Base-by-base conservation (phyloP, 768 basidiomycete species). In the Clitopilus passeckerianus region DNA sequence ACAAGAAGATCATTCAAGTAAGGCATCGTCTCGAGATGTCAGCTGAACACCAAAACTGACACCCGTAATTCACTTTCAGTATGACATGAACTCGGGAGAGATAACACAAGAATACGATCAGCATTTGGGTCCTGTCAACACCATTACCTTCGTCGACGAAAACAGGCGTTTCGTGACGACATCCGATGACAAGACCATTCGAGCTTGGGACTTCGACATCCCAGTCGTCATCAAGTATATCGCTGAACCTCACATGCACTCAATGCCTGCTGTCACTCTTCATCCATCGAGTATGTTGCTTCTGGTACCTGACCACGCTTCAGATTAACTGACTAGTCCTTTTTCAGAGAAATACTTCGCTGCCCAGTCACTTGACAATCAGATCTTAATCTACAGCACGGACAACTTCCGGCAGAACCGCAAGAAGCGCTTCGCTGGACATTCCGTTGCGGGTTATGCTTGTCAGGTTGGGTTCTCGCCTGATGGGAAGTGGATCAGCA, bases 191-290 rank as follows among this genome's bases (percentile, higher is more conserved):
- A 98, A 98, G 77, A 97, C 95, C 1, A 97, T 99, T 63, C 88
- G 97, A 50, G 96, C 94, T 16, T 99, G 97, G 97, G 97, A 99
- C 72, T 98, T 90, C 72, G 97, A 99, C 74, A 98, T 99, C 63
- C 97, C 97, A 5, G 97, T 98, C 34, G 94, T 97, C 57, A 98
- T 99, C 80, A 99, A 99, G 74, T 97, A 98, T 72, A 98, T 98
- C 60, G 96, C 97, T 18, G 97, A 99, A 72, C 97, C 97, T 3
- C 88, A 94, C 69, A 98, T 99, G 97, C 95, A 99, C 75, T 97
- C 94, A 16, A 98, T 99, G 95, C 97, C 97, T 6, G 92, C 97
- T 16, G 95, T 98, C 53, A 95, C 95, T 5, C 74, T 96, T 24
- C 95, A 98, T 72, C 96, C 97, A 22, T 95, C 87, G 58, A 90